Evolutionary conservation across 352 stramenopile genomes (phyloP), one percentile per base, ranked within the genome.

Genomic region (Blastocystis sp.): DNA sequence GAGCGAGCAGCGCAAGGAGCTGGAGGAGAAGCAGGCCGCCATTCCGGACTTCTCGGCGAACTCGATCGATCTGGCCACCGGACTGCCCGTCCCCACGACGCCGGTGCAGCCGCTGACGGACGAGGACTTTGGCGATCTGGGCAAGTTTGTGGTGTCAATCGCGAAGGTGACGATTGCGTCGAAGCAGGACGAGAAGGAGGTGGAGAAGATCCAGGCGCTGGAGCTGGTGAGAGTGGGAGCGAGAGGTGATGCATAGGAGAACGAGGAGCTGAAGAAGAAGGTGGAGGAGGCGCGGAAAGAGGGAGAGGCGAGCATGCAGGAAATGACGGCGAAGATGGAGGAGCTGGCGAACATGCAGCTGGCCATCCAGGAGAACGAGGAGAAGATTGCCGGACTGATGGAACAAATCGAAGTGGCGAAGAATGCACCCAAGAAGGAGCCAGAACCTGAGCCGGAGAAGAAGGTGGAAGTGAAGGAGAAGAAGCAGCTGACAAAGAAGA

Each of bases 321-420:
- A 64, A 10, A 10, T 79, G 69, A 76, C 60, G 56, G 59, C 38
- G 14, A 86, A 86, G 53, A 40, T 76, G 76, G 64, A 76, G 60
- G 38, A 86, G 76, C 69, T 86, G 23, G 64, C 64, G 28, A 23
- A 45, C 1, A 86, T 86, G 76, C 60, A 86, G 40, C 28, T 48
- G 53, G 41, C 38, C 14, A 86, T 56, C 14, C 60, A 86, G 64
- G 34, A 86, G 40, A 74, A 71, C n/a, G 64, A 76, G 60, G 64
- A 86, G 60, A 86, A 76, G 23, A 11, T 76, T 9, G 64, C 34
- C 14, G 23, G 70, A 5, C 11, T 86, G 28, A 79, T 41, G n/a
- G 23, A 45, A 19, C 38, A 86, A 38, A 23, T 86, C 14, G 48
- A 86, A 9, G 48, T 3, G 34, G 64, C 17, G 76, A 86, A 74